These are phyloP conservation scores for Pholiota conissans DNA, from an alignment of 768 basidiomycete genomes.

Conservation along the genomic window DNA sequence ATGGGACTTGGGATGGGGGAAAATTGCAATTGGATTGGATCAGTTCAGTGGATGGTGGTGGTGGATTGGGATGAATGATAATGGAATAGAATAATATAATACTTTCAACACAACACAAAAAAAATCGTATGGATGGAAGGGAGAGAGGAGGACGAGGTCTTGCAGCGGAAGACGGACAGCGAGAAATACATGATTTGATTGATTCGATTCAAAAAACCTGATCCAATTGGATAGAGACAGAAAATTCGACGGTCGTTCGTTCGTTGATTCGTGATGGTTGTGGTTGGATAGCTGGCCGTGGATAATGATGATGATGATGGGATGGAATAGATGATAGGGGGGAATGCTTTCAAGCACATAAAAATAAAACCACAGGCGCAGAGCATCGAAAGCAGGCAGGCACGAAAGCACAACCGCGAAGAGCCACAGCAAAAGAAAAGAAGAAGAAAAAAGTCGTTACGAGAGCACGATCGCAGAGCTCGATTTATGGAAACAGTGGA, in stretches of 20 bases:
- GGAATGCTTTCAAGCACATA: not conserved
- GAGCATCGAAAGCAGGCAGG: not conserved
- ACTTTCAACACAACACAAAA: not conserved
- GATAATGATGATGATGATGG: not conserved
- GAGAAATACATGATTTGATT: not conserved
- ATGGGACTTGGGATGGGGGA: not conserved
- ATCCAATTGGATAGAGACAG: not conserved
- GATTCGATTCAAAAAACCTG: not conserved
- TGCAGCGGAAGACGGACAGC: not conserved
- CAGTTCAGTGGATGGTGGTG: not conserved
- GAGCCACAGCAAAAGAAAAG: not conserved
- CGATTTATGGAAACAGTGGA: not conserved
- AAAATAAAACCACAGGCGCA: not conserved
- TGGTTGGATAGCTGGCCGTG: not conserved
- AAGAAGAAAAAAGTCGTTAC: too few relatives aligned
- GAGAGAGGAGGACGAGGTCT: not conserved
- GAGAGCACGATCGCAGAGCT: not conserved
- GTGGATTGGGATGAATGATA: conserved; percentile 2
- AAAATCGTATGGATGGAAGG: not conserved
- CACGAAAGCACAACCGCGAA: not conserved
- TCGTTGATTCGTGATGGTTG: not conserved
- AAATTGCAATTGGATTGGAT: conserved; percentile 1
- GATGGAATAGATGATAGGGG: not conserved
- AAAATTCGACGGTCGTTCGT: not conserved
- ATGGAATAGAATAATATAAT: conserved; percentile 4